phyloP scores from a whole-genome alignment of 805 yeast genomes.

The Debaryomyces hansenii region DNA sequence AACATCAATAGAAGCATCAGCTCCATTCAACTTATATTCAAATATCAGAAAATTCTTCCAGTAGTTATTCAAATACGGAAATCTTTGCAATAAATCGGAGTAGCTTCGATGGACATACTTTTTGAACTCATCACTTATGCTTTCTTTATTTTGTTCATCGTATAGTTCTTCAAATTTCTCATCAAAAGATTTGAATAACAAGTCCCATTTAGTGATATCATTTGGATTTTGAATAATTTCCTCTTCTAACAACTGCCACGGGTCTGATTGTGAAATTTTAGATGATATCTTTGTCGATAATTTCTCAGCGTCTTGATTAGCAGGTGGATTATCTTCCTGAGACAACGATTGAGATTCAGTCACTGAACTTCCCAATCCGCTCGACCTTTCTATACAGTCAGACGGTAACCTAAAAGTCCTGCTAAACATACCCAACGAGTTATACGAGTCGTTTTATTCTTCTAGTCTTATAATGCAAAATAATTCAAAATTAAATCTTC shows the following conservation, averaged over 20 bases:
- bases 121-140: conserved; percentile 18
- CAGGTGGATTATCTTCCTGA: not conserved
- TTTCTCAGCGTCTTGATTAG: not conserved
- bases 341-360: not conserved
- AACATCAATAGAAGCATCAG: conserved; percentile 47
- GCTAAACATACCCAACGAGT: not conserved
- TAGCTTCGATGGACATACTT: conserved; percentile 15
- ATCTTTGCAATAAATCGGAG: conserved; percentile 44
- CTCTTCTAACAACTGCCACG: not conserved
- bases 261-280: not conserved
- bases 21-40: conserved; percentile 56
- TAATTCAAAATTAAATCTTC: not conserved
- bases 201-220: conserved; percentile 41
- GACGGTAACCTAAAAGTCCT: not conserved
- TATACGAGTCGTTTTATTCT: not conserved
- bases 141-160: conserved; percentile 6
- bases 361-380: not conserved
- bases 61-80: conserved; percentile 57
- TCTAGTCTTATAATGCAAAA: too few species aligned
- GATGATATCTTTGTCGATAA: not conserved
- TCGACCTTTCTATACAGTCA: not conserved
- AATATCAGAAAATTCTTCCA: conserved; percentile 66
- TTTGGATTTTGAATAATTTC: conserved; percentile 17
- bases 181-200: conserved; percentile 30
- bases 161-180: conserved; percentile 15